Conservation (phyloP, 495 filamentous ascomycete species). For the Neurospora sp. region DNA sequence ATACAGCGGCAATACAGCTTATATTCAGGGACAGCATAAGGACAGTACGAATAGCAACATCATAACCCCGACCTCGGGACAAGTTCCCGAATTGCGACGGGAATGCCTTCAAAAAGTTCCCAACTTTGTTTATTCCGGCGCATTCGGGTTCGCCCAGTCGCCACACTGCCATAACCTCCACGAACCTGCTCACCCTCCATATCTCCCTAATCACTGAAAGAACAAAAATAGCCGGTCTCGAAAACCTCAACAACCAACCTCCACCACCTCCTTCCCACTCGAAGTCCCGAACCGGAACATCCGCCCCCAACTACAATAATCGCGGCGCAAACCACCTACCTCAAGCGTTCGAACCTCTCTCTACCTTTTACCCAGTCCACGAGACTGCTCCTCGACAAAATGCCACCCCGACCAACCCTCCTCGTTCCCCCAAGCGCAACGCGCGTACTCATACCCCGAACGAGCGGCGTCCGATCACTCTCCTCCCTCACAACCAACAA, state of each 20-base stretch:
- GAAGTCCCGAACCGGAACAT: background rate
- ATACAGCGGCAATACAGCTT: background rate
- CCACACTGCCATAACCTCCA: background rate
- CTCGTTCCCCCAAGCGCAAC: background rate
- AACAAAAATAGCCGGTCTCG: background rate
- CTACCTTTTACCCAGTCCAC: background rate
- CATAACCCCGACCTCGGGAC: background rate
- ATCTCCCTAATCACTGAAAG: background rate
- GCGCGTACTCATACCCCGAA: background rate
- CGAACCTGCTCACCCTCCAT: background rate
- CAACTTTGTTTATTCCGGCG: background rate
- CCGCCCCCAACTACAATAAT: background rate
- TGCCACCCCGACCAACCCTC: background rate
- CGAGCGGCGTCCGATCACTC: background rate
- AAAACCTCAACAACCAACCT: background rate
- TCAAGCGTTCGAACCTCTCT: background rate
- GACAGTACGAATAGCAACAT: background rate
- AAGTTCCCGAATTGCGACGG: background rate
- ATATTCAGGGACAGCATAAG: background rate
- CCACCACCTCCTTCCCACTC: background rate
- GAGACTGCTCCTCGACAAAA: background rate
- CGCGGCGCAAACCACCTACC: background rate
- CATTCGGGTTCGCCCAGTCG: background rate
- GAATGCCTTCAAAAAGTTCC: background rate
- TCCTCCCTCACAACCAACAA: constrained; percentile 1